Percentiles rank a stretch among this genome's conserved stretches.
Evolutionary conservation across 2,329 filamentous ascomycete genomes (phyloP).

Genomic region (Chalara sp.): DNA sequence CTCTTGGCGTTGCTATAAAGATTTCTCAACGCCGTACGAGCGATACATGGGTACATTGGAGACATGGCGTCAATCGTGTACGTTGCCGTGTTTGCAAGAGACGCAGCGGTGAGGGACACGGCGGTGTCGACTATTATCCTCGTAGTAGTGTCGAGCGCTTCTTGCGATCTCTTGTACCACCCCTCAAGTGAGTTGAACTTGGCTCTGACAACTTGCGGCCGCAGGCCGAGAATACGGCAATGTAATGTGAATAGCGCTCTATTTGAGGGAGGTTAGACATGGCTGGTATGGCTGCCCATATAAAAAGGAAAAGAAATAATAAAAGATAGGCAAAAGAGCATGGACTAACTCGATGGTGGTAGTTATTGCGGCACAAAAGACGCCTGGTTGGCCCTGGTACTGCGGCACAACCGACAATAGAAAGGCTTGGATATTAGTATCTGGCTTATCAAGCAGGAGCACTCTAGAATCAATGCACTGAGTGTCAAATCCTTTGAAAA

Average conservation of each 20-base stretch:
- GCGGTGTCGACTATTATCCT: not conserved
- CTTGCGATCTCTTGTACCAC: not conserved
- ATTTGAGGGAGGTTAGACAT: not conserved
- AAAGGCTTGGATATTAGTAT: slow-evolving; percentile 1
- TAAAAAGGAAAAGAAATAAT: not conserved
- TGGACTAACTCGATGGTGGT: not conserved
- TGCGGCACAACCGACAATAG: not conserved
- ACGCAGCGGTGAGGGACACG: not conserved
- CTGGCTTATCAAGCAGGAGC: not conserved
- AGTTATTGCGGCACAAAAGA: slow-evolving; percentile 1
- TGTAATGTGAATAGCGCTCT: not conserved
- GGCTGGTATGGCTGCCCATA: not conserved
- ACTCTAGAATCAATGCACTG: not conserved
- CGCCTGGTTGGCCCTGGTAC: not conserved
- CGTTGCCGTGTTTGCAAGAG: not conserved
- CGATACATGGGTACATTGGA: not conserved
- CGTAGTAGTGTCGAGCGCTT: not conserved
- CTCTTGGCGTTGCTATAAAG: not conserved
- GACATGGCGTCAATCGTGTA: not conserved
- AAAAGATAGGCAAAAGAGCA: not conserved
- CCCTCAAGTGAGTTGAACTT: not conserved
- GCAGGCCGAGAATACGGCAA: not conserved
- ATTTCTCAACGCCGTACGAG: not conserved
- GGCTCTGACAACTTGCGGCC: not conserved
- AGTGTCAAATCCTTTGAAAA: not conserved